These are phyloP conservation scores for Gastrolobium bilobum DNA, from an alignment of 306 rosid species.

Conservation along the genomic window DNA sequence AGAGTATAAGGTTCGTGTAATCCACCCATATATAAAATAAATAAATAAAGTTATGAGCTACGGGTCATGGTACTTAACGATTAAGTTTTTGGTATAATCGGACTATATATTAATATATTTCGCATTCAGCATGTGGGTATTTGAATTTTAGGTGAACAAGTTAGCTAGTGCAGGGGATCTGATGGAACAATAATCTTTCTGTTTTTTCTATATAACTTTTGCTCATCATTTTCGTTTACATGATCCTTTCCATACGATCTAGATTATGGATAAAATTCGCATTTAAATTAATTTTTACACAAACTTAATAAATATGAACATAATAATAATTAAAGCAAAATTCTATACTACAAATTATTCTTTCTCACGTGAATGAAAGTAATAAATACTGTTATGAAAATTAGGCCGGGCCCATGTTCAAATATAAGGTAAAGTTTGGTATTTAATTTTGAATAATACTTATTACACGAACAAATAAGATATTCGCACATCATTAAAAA, in stretches of 20 bases:
- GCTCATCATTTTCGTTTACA: not conserved
- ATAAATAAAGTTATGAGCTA: not conserved
- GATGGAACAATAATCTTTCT: constrained; percentile 2
- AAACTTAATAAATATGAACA: not conserved
- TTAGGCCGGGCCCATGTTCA: too few relatives aligned
- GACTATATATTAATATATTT: not conserved
- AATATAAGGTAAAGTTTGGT: too few relatives aligned
- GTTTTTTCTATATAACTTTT: not conserved
- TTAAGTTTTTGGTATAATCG: constrained; percentile 2
- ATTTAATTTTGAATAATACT: too few relatives aligned
- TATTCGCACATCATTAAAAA: too few relatives aligned
- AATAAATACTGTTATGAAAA: too few relatives aligned
- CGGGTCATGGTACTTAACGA: not conserved
- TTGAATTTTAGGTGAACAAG: constrained; percentile 54
- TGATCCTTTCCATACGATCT: not conserved
- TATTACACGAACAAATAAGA: too few relatives aligned
- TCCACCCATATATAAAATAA: not conserved
- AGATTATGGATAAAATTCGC: not conserved
- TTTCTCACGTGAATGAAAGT: too few relatives aligned
- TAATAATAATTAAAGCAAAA: too few relatives aligned
- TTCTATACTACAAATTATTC: too few relatives aligned
- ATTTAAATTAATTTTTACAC: not conserved
- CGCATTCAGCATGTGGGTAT: constrained; percentile 29
- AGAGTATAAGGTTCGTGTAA: not conserved
- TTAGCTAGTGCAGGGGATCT: constrained; percentile 7